Percentiles rank a stretch among this genome's conserved stretches.
These are phyloP conservation scores for Nitzschia putrida DNA, from an alignment of 108 stramenopile species.

Conservation along the genomic window DNA sequence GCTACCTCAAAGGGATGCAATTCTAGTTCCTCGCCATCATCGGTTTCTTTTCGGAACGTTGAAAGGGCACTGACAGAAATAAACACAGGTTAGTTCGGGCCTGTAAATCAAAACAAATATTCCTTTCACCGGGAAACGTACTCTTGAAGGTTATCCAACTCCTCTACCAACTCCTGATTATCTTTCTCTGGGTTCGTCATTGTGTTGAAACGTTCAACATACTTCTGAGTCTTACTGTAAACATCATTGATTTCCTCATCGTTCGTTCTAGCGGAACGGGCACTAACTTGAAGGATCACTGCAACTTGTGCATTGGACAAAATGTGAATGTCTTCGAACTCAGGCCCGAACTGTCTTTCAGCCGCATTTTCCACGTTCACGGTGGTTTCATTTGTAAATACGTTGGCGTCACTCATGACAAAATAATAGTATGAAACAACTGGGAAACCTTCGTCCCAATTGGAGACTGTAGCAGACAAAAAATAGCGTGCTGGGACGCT, in stretches of 20 bases:
- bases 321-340: conserved; percentile 85
- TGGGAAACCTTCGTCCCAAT: too few species aligned
- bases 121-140: conserved; percentile 29
- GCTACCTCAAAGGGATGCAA: conserved; percentile 86
- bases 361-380: conserved; percentile 68
- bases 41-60: conserved; percentile 87
- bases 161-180: conserved; percentile 78
- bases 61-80: conserved; percentile 56
- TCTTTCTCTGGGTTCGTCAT: conserved; percentile 90
- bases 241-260: conserved; percentile 88
- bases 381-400: conserved; percentile 1
- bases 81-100: not conserved
- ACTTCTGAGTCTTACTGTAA: conserved; percentile 85
- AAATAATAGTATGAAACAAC: not conserved
- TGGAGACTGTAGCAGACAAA: too few species aligned
- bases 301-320: conserved; percentile 88
- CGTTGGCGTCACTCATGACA: conserved; percentile 5
- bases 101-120: not conserved
- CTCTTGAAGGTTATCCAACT: conserved; percentile 88
- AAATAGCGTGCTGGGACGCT: too few species aligned
- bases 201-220: conserved; percentile 85
- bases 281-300: conserved; percentile 79
- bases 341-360: conserved; percentile 76
- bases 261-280: conserved; percentile 66
- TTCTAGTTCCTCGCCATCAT: conserved; percentile 82